phyloP scores from a whole-genome alignment of 2,329 filamentous ascomycete species.

The Aureobasidium melanogenum region DNA sequence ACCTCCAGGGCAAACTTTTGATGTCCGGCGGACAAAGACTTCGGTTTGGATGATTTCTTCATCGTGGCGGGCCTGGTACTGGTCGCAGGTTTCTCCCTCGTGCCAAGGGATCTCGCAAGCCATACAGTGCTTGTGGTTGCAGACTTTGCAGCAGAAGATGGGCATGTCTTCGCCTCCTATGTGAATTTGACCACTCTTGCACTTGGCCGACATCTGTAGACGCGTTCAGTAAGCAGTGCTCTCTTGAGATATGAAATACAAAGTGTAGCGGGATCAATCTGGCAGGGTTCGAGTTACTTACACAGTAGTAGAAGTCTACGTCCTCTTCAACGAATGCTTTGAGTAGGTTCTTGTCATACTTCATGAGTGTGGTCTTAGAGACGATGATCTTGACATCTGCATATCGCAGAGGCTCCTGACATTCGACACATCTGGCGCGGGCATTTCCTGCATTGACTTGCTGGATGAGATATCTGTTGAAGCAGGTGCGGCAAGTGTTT shows the following conservation, averaged over 20 bases:
- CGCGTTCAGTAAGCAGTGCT: not conserved
- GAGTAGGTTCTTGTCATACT: constrained; percentile 6
- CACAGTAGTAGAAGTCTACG: constrained; percentile 18
- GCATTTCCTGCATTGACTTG: not conserved
- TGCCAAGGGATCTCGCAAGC: constrained; percentile 24
- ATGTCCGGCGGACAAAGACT: constrained; percentile 15
- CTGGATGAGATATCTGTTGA: not conserved
- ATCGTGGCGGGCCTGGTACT: not conserved
- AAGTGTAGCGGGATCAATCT: not conserved
- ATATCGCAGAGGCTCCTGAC: not conserved
- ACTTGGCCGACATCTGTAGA: constrained; percentile 8
- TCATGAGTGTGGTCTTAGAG: not conserved
- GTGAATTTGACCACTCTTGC: constrained; percentile 19
- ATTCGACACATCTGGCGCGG: not conserved
- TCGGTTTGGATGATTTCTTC: constrained; percentile 10
- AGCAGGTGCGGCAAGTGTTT: not conserved
- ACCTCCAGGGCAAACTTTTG: constrained; percentile 22
- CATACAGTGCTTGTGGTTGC: constrained; percentile 23
- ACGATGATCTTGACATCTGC: not conserved
- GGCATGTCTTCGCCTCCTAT: constrained; percentile 15
- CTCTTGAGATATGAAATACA: not conserved
- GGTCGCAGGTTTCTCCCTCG: constrained; percentile 22
- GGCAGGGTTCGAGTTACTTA: not conserved
- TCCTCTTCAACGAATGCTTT: constrained; percentile 9
- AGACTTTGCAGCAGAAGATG: constrained; percentile 22